These are phyloP conservation scores for Neohortaea acidophila DNA, from an alignment of 495 filamentous ascomycete species.

Conservation along the genomic window DNA sequence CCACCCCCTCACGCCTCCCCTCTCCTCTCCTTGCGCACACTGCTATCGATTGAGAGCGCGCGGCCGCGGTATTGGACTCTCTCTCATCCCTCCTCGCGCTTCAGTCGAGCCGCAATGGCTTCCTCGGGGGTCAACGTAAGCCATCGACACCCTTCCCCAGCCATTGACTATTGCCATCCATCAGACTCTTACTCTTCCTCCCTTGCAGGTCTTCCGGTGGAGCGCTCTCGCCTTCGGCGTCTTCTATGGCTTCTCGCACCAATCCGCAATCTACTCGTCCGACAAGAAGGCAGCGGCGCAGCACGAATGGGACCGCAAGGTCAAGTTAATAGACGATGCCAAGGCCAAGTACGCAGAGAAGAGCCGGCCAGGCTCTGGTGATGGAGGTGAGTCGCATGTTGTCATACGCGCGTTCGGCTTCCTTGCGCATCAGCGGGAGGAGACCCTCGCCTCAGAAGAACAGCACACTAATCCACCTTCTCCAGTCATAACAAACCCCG, in stretches of 20 bases:
- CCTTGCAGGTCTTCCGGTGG: constrained; percentile 76
- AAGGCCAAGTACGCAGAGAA: constrained; percentile 78
- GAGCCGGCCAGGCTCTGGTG: constrained; percentile 34
- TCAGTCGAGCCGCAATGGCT: too few relatives aligned
- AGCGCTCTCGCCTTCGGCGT: constrained; percentile 74
- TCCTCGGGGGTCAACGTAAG: constrained; percentile 49
- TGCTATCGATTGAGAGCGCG: too few relatives aligned
- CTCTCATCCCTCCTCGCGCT: too few relatives aligned
- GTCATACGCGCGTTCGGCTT: too few relatives aligned
- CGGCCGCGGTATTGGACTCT: too few relatives aligned
- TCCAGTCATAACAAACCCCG: constrained; percentile 68
- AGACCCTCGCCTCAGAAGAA: constrained; percentile 1
- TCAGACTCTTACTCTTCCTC: neutral
- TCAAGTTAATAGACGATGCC: constrained; percentile 72
- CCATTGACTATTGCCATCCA: neutral
- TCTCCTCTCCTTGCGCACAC: too few relatives aligned
- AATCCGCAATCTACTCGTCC: constrained; percentile 52
- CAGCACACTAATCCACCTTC: too few relatives aligned
- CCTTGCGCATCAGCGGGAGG: too few relatives aligned
- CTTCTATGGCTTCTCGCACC: constrained; percentile 86
- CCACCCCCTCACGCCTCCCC: too few relatives aligned
- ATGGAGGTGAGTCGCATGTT: constrained; percentile 35
- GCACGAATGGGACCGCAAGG: constrained; percentile 73
- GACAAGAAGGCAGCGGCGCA: constrained; percentile 51
- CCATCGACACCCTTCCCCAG: constrained; percentile 6